Conservation (phyloP, 2,329 filamentous ascomycete species). For the Beauveria caledonica region DNA sequence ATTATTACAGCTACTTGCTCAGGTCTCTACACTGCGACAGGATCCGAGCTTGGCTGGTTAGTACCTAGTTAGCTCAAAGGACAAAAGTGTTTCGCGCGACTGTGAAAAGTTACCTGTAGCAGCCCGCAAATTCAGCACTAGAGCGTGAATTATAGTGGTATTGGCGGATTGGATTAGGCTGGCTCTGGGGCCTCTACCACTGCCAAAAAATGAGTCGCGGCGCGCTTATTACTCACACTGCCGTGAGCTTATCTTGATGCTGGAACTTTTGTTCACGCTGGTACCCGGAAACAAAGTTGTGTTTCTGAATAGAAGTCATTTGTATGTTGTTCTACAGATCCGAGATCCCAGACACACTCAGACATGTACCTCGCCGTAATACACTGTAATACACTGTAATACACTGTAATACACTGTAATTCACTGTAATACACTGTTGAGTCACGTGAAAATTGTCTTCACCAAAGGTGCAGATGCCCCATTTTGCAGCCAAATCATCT, state of each 20-base stretch:
- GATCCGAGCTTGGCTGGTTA: neutral
- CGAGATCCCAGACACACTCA: neutral
- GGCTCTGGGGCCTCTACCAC: no score
- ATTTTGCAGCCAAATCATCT: no score
- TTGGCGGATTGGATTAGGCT: neutral
- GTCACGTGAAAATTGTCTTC: no score
- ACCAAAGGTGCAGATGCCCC: no score
- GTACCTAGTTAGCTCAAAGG: neutral
- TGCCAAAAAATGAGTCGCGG: no score
- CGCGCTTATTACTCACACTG: neutral
- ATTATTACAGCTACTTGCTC: no score
- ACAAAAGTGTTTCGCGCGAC: neutral
- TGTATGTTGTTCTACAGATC: neutral
- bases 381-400: no score
- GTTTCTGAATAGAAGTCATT: neutral
- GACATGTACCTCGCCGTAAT: neutral
- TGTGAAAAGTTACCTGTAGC: neutral
- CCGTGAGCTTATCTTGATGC: neutral
- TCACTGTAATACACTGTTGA: no score
- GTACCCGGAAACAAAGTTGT: neutral
- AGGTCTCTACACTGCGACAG: neutral
- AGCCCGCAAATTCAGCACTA: neutral
- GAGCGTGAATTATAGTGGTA: neutral
- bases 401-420: no score
- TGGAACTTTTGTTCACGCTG: conserved; percentile 5